Evolutionary conservation across 1,139 yeast genomes (phyloP), one percentile per base, ranked within the genome.

Genomic region (Eremothecium gossypii): DNA sequence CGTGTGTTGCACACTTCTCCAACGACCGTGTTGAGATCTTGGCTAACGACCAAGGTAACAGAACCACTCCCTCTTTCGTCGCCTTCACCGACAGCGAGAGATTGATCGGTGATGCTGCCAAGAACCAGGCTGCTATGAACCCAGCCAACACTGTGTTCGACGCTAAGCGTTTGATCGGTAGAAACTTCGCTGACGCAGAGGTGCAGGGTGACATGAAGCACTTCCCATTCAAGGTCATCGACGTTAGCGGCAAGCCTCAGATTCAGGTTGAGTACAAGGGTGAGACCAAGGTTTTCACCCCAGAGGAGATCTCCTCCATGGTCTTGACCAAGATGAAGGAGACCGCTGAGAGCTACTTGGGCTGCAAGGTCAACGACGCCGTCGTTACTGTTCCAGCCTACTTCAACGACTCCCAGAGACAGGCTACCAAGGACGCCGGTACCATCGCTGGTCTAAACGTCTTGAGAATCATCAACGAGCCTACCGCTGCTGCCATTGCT

Each of bases 41-140:
- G 71, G 96, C 96, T 70, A 89, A 89, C 75, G 96, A 89, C 71
- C 96, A 89, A 80, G 97, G 97, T 83, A 87, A 87, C 91, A 87
- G 97, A 79, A 93, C 89, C 66, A 89, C 97, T 58, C 97, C 97
- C 65, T 89, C 96, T 56, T 89, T 86, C 76, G 96, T 89, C 65
- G 97, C 95, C 61, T 89, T 89, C 86, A 86, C 95, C 63, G 87
- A 83, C 69, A 86, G 86, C 71, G 97, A 89, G 78, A 84, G 97
- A 79, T 80, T 89, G 67, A 86, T 89, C 65, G 97, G 97, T 78
- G 96, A 89, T 73, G 96, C 96, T 66, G 97, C 97, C 66, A 89
- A 89, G 86, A 89, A 89, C 73, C 97, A 89, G 75, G 96, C 96
- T 65, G 96, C 96, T 66, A 76, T 87, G 75, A 89, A 89, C 86